These are phyloP conservation scores for Galium porrigens DNA, from an alignment of 305 asterid species.

Conservation along the genomic window DNA sequence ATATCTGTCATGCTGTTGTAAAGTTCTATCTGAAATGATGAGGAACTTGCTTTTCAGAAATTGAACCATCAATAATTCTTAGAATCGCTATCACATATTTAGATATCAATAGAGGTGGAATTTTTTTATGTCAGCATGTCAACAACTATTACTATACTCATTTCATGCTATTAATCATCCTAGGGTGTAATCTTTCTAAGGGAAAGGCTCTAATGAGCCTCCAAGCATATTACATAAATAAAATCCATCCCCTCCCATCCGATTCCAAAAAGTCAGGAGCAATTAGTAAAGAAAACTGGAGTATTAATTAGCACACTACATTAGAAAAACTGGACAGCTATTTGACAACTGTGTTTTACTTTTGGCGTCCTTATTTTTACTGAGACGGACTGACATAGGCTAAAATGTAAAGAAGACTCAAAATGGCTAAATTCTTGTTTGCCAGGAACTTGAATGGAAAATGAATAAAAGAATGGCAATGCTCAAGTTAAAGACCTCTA, in stretches of 20 bases:
- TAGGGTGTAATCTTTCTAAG: too few relatives aligned
- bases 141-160: not conserved
- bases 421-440: not conserved
- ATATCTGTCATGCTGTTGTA: slow-evolving; percentile 71
- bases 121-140: not conserved
- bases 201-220: too few relatives aligned
- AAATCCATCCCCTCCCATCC: too few relatives aligned
- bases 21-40: slow-evolving; percentile 41
- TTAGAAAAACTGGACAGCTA: too few relatives aligned
- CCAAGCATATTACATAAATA: too few relatives aligned
- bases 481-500: not conserved
- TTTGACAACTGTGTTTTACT: too few relatives aligned
- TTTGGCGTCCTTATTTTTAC: too few relatives aligned
- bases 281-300: too few relatives aligned
- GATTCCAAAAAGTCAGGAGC: too few relatives aligned
- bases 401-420: not conserved
- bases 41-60: not conserved
- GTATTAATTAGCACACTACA: too few relatives aligned
- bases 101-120: not conserved
- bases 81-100: too few relatives aligned
- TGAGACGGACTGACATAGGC: too few relatives aligned
- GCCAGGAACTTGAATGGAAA: not conserved
- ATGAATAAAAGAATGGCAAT: not conserved
- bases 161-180: not conserved
- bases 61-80: not conserved